phyloP scores from a whole-genome alignment of 1,284 basidiomycete genomes.

The Sphagnurus paluster region DNA sequence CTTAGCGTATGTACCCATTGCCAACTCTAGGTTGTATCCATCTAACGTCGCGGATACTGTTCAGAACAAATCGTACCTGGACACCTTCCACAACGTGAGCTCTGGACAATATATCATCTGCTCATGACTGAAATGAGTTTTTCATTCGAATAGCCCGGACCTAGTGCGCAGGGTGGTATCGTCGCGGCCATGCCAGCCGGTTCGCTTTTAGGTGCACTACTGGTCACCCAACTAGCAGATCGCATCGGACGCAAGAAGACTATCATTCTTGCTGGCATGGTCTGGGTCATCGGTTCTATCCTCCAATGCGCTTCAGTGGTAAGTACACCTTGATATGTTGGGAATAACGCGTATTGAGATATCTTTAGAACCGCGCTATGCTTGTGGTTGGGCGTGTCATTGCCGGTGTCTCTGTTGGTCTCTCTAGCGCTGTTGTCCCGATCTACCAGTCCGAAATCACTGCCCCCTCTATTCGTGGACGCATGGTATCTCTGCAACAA shows the following conservation, averaged over 20 bases:
- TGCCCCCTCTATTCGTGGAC: constrained; percentile 68
- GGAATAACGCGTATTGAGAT: neutral
- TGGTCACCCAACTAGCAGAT: constrained; percentile 64
- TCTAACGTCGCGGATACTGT: neutral
- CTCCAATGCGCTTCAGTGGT: constrained; percentile 65
- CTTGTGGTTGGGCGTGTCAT: constrained; percentile 69
- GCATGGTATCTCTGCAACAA: constrained; percentile 76
- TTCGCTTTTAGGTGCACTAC: constrained; percentile 62
- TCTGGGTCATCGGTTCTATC: constrained; percentile 74
- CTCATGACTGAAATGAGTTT: constrained; percentile 4
- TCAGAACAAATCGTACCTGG: constrained; percentile 59
- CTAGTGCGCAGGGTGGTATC: constrained; percentile 68
- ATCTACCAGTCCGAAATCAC: constrained; percentile 77
- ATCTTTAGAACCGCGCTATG: constrained; percentile 62
- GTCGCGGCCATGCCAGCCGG: constrained; percentile 79
- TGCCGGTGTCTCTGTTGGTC: constrained; percentile 58
- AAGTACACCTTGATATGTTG: constrained; percentile 21
- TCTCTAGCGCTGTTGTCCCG: constrained; percentile 61
- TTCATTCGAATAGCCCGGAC: constrained; percentile 43
- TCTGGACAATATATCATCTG: neutral
- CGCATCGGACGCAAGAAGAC: constrained; percentile 64
- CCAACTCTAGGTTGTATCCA: neutral
- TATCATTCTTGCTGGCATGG: constrained; percentile 60
- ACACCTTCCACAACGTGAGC: constrained; percentile 47
- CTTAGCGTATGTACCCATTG: constrained; percentile 48